A percentile compares a stretch with the other conserved stretches of the same genome.
phyloP scores from a whole-genome alignment of 352 stramenopile species.

The Globisporangium polare region DNA sequence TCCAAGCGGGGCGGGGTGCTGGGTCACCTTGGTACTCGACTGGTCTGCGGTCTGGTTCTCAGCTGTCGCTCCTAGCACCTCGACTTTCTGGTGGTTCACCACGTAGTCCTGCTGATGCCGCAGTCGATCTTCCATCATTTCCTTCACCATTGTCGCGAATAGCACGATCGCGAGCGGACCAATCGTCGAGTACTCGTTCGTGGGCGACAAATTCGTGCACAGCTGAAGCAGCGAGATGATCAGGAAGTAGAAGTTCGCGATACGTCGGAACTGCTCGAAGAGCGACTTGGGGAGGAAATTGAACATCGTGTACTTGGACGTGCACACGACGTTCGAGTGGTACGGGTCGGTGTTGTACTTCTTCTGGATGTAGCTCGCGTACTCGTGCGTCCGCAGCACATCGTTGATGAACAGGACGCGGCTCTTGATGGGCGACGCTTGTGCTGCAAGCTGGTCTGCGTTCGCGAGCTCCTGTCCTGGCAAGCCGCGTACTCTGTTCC shows the following conservation, averaged over 20 bases:
- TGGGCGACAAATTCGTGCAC: constrained; percentile 82
- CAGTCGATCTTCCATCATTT: constrained; percentile 71
- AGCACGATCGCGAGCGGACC: constrained; percentile 76
- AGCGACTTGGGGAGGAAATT: constrained; percentile 95
- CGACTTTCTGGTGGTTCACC: constrained; percentile 64
- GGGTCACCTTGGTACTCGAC: constrained; percentile 13
- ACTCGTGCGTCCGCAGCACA: constrained; percentile 51
- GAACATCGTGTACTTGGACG: constrained; percentile 93
- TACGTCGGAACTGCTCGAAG: constrained; percentile 93
- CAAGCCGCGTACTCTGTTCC: constrained; percentile 29
- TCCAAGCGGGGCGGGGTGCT: not conserved
- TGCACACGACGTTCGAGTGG: constrained; percentile 63
- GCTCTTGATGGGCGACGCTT: constrained; percentile 33
- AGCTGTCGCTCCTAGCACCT: constrained; percentile 33
- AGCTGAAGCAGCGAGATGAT: constrained; percentile 94
- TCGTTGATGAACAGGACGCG: constrained; percentile 78
- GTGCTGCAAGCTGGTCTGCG: not conserved
- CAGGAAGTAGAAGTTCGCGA: constrained; percentile 97
- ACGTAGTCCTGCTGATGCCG: constrained; percentile 71
- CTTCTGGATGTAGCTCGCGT: constrained; percentile 49
- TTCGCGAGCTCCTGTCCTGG: constrained; percentile 22
- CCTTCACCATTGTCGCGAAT: constrained; percentile 82
- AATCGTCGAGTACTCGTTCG: constrained; percentile 87
- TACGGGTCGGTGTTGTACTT: constrained; percentile 33
- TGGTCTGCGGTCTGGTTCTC: constrained; percentile 14